Percentiles rank a stretch among this genome's conserved stretches.
Conservation (phyloP, 129 eudicot species). For the Mikania micrantha region DNA sequence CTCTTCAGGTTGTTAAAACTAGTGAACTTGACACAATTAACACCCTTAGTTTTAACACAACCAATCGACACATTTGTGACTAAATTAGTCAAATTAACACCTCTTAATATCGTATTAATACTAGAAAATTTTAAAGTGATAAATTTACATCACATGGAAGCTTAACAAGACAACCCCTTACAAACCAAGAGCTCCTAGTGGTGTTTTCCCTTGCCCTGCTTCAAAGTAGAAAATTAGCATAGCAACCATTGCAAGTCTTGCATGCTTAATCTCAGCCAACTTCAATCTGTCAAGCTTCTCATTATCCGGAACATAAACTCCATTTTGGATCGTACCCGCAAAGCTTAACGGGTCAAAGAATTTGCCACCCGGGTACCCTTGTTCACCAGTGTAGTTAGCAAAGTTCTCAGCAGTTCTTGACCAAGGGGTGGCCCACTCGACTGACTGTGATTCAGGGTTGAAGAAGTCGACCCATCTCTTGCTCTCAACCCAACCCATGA, state of each 20-base stretch:
- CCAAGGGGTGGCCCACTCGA: conserved; percentile 99
- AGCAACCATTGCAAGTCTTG: conserved; percentile 92
- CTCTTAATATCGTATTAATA: background rate
- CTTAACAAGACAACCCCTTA: conserved; percentile 34
- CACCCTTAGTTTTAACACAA: background rate
- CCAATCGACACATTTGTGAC: background rate
- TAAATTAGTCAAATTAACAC: background rate
- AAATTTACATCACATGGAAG: conserved; percentile 33
- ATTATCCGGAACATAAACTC: conserved; percentile 66
- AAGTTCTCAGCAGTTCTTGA: conserved; percentile 86
- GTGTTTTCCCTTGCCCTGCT: conserved; percentile 98
- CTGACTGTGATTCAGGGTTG: conserved; percentile 91
- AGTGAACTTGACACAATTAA: too few relatives aligned
- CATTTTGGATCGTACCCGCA: conserved; percentile 66
- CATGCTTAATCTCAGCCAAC: conserved; percentile 93
- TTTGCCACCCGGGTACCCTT: conserved; percentile 97
- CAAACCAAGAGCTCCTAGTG: conserved; percentile 92
- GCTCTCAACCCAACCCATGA: conserved; percentile 99
- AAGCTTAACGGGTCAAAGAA: conserved; percentile 82
- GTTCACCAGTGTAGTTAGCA: conserved; percentile 80
- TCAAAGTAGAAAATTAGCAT: conserved; percentile 93
- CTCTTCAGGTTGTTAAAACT: too few relatives aligned
- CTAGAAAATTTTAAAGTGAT: background rate
- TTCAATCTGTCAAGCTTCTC: conserved; percentile 96
- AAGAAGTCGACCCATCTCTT: conserved; percentile 98